These are phyloP conservation scores for Cinnamomum micranthum DNA, from an alignment of 164 flowering plant genomes.

Conservation along the genomic window DNA sequence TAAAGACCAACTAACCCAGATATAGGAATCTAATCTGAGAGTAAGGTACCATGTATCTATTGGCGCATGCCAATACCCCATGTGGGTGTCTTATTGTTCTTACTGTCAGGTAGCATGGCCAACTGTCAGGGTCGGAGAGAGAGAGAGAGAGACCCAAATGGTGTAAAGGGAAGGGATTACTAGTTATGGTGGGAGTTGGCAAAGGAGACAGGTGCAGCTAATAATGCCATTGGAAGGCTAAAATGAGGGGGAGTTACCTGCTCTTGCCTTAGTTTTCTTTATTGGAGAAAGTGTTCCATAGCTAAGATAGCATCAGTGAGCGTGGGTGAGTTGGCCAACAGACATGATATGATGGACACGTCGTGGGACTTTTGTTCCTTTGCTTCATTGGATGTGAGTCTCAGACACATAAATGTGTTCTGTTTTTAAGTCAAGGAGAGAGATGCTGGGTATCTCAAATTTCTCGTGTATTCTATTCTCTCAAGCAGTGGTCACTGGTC, in stretches of 20 bases:
- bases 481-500: too few species aligned
- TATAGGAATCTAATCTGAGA: too few species aligned
- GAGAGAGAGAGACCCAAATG: neutral
- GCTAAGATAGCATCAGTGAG: neutral
- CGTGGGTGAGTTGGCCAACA: slow-evolving; percentile 1
- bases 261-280: neutral
- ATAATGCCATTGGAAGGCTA: neutral
- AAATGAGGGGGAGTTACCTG: neutral
- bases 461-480: too few species aligned
- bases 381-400: too few species aligned
- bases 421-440: too few species aligned
- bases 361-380: neutral
- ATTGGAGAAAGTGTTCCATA: neutral
- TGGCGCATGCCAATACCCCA: neutral
- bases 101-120: neutral
- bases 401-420: too few species aligned
- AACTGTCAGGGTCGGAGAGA: neutral
- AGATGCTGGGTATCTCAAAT: too few species aligned
- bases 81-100: neutral
- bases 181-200: neutral
- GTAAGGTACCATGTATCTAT: too few species aligned
- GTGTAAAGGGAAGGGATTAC: neutral
- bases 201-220: slow-evolving; percentile 3
- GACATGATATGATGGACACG: slow-evolving; percentile 2
- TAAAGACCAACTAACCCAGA: too few species aligned